Percentiles rank a stretch among this genome's conserved stretches.
phyloP scores from a whole-genome alignment of 805 yeast species.

The Wickerhamomyces bovis region DNA sequence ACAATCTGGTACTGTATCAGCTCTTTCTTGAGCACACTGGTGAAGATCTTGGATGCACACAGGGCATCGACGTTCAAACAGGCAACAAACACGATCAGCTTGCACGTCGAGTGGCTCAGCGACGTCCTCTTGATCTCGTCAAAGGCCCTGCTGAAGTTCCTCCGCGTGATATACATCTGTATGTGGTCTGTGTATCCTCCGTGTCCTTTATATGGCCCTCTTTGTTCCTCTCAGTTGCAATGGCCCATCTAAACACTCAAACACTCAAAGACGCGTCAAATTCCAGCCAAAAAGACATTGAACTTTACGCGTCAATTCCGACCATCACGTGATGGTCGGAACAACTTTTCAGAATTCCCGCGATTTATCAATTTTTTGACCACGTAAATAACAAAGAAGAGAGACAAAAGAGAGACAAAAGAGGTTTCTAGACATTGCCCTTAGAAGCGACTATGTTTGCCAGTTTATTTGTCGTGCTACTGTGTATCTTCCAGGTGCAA shows the following conservation, averaged over 20 bases:
- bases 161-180: conserved; percentile 81
- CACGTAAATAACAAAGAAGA: neutral
- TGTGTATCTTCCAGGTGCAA: conserved; percentile 10
- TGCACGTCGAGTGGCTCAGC: conserved; percentile 87
- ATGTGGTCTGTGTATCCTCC: too few relatives aligned
- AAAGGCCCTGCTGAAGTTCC: conserved; percentile 62
- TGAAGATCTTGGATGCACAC: conserved; percentile 77
- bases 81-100: conserved; percentile 72
- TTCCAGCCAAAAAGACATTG: too few relatives aligned
- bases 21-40: conserved; percentile 67
- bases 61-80: conserved; percentile 88
- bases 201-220: too few relatives aligned
- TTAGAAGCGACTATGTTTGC: neutral
- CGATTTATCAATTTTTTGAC: too few relatives aligned
- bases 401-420: neutral
- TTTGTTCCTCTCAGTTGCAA: too few relatives aligned
- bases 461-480: neutral
- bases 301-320: too few relatives aligned
- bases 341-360: too few relatives aligned
- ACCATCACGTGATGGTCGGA: too few relatives aligned
- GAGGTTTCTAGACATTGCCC: too few relatives aligned
- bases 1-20: conserved; percentile 81
- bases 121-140: conserved; percentile 64
- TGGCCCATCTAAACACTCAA: too few relatives aligned
- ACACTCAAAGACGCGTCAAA: neutral